A percentile compares a stretch with the other conserved stretches of the same genome.
These are phyloP conservation scores for Lentinula sp. DNA, from an alignment of 768 basidiomycete genomes.

Conservation along the genomic window DNA sequence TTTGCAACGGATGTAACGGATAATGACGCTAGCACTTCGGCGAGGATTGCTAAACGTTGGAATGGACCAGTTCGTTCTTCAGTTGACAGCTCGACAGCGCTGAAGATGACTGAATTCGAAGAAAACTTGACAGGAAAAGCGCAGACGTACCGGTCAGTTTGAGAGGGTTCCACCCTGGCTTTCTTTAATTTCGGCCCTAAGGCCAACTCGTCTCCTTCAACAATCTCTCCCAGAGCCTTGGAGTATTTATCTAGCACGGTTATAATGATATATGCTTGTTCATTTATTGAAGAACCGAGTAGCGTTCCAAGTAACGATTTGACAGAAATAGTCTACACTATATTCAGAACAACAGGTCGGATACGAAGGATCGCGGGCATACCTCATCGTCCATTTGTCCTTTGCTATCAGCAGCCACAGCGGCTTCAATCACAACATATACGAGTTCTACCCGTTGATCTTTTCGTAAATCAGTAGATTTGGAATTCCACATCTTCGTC, in stretches of 20 bases:
- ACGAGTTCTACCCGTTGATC: conserved; percentile 54
- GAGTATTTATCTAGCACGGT: conserved; percentile 35
- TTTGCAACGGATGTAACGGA: background rate
- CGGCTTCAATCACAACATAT: conserved; percentile 41
- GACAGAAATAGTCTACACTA: background rate
- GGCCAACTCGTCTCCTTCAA: conserved; percentile 46
- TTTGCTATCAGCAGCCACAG: background rate
- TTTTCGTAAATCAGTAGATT: conserved; percentile 29
- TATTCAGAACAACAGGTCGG: too few species aligned
- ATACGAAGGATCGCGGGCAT: background rate
- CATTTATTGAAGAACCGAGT: background rate
- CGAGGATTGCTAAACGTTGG: conserved; percentile 48
- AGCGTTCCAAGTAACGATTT: background rate
- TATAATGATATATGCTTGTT: background rate
- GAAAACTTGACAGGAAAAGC: background rate
- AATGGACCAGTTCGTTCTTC: conserved; percentile 32
- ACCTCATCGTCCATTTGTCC: background rate
- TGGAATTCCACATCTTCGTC: conserved; percentile 37
- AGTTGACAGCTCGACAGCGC: background rate
- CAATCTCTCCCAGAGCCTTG: conserved; percentile 41
- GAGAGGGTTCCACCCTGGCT: conserved; percentile 50
- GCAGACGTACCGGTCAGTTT: conserved; percentile 10
- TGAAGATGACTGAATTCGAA: background rate
- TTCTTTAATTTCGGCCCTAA: conserved; percentile 64
- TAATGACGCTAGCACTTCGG: conserved; percentile 62